Conservation (phyloP, 2,329 filamentous ascomycete species). For the Trichothecium roseum region DNA sequence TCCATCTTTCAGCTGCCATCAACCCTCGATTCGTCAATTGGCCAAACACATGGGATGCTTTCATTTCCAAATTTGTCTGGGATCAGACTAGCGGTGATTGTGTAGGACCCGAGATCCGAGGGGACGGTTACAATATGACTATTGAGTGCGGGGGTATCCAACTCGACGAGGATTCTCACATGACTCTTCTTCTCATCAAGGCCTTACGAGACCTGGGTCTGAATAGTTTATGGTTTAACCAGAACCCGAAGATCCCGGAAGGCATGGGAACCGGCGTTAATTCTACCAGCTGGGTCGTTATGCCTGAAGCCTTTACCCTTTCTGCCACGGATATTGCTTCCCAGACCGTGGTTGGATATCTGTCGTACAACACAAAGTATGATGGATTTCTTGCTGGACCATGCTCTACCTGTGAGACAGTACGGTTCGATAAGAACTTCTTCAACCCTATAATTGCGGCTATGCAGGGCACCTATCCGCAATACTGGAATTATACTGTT, state of each 20-base stretch:
- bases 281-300: constrained; percentile 23
- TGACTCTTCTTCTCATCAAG: constrained; percentile 28
- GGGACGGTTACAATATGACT: constrained; percentile 24
- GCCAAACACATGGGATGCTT: constrained; percentile 25
- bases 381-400: constrained; percentile 24
- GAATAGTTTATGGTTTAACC: constrained; percentile 28
- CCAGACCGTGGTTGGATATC: constrained; percentile 20
- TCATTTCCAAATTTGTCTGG: constrained; percentile 29
- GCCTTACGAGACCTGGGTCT: constrained; percentile 25
- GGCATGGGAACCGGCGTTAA: constrained; percentile 13
- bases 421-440: constrained; percentile 23
- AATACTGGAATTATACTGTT: constrained; percentile 25
- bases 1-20: constrained; percentile 20
- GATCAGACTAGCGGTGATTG: constrained; percentile 24
- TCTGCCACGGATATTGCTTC: constrained; percentile 21
- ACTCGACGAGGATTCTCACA: constrained; percentile 26
- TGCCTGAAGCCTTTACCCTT: constrained; percentile 26
- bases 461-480: constrained; percentile 26
- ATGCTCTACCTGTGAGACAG: constrained; percentile 23
- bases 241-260: constrained; percentile 24
- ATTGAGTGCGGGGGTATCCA: constrained; percentile 25
- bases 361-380: constrained; percentile 26
- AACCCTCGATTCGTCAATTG: constrained; percentile 29
- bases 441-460: constrained; percentile 26
- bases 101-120: constrained; percentile 18